Conservation (phyloP, 805 yeast genomes). For the Sugiyamaella boreocaroliniensis region DNA sequence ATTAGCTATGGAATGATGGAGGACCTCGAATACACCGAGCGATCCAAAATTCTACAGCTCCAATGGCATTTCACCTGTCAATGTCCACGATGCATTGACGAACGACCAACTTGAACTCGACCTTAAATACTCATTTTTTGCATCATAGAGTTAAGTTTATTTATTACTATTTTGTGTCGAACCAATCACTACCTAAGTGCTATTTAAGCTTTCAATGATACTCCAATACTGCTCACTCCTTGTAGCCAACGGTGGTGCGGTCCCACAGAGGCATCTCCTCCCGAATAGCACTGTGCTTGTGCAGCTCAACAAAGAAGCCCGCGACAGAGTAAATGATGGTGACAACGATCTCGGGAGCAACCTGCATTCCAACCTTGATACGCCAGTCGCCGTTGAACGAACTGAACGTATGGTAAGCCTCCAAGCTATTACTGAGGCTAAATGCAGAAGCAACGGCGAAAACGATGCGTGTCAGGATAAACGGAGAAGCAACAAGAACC, state of each 20-base stretch:
- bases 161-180: no score
- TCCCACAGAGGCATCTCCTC: no score
- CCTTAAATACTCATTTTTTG: no score
- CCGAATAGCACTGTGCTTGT: background rate
- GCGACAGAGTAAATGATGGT: slow-evolving; percentile 26
- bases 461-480: slow-evolving; percentile 9
- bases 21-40: slow-evolving; percentile 34
- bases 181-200: no score
- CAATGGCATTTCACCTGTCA: slow-evolving; percentile 58
- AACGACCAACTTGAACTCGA: no score
- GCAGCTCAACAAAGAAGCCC: slow-evolving; percentile 9
- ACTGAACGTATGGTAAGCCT: slow-evolving; percentile 9
- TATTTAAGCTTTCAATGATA: no score
- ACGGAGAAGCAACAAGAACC: slow-evolving; percentile 7
- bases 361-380: slow-evolving; percentile 73
- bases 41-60: slow-evolving; percentile 40
- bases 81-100: slow-evolving; percentile 40
- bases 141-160: no score
- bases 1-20: slow-evolving; percentile 54
- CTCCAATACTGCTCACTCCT: no score
- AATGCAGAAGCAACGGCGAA: slow-evolving; percentile 10
- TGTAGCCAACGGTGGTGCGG: no score
- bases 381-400: slow-evolving; percentile 33
- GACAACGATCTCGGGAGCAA: slow-evolving; percentile 76
- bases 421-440: slow-evolving; percentile 2